These are phyloP conservation scores for Beverwykella pulmonaria DNA, from an alignment of 495 filamentous ascomycete species.

Conservation along the genomic window DNA sequence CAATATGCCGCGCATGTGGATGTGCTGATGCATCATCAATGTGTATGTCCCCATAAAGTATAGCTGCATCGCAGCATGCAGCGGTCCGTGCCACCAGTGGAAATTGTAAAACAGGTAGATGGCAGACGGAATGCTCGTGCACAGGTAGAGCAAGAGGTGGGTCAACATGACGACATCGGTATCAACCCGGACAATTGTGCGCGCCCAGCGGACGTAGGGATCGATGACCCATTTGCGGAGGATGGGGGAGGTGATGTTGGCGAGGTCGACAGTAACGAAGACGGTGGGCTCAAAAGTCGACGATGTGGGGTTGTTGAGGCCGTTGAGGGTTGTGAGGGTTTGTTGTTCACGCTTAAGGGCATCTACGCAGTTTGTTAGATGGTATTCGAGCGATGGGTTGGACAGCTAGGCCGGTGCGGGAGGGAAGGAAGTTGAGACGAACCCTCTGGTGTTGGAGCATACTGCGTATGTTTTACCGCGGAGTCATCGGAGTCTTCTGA, in stretches of 20 bases:
- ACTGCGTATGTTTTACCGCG: conserved; percentile 3
- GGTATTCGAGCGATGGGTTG: not conserved
- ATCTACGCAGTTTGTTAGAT: conserved; percentile 6
- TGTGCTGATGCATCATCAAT: conserved; percentile 81
- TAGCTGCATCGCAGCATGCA: conserved; percentile 63
- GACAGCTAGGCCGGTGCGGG: not conserved
- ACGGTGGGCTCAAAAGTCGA: conserved; percentile 58
- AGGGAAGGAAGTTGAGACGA: not conserved
- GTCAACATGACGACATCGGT: conserved; percentile 78
- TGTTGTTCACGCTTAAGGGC: conserved; percentile 9
- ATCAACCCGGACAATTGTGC: conserved; percentile 56
- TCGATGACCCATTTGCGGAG: conserved; percentile 55
- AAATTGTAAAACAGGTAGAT: conserved; percentile 66
- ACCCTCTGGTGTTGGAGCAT: conserved; percentile 21
- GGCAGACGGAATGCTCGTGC: conserved; percentile 68
- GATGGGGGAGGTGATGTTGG: conserved; percentile 42
- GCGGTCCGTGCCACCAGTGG: conserved; percentile 62
- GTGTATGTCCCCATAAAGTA: conserved; percentile 74
- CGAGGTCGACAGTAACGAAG: conserved; percentile 54
- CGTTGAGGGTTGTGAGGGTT: conserved; percentile 44
- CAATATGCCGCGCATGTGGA: conserved; percentile 75
- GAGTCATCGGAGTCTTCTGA: not conserved
- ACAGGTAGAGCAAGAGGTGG: conserved; percentile 71
- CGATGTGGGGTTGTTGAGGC: conserved; percentile 56
- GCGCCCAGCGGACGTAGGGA: conserved; percentile 60